These are phyloP conservation scores for Melastoma candidum DNA, from an alignment of 441 rosid species.

Conservation along the genomic window DNA sequence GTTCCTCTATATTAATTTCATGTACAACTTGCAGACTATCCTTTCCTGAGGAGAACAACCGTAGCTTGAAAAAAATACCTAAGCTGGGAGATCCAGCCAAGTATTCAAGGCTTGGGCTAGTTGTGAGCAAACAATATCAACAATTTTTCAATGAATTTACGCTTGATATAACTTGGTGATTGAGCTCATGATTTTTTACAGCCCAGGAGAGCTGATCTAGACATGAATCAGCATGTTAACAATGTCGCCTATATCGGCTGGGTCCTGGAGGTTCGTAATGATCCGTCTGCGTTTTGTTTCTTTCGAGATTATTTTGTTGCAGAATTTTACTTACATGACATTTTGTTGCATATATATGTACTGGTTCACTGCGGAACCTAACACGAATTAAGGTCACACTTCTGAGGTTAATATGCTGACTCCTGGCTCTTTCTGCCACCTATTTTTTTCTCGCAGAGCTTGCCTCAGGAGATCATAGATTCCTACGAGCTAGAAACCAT, in stretches of 20 bases:
- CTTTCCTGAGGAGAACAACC: conserved; percentile 72
- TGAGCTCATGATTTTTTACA: conserved; percentile 22
- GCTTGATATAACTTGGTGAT: conserved; percentile 5
- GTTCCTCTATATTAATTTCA: conserved; percentile 5
- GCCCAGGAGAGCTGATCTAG: conserved; percentile 95
- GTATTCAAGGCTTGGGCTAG: conserved; percentile 67
- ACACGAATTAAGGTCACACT: no score
- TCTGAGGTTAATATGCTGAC: not conserved
- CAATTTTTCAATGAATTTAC: not conserved
- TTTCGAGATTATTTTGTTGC: no score
- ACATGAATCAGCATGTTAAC: conserved; percentile 97
- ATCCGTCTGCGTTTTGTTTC: no score
- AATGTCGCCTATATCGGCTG: conserved; percentile 90
- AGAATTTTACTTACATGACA: no score
- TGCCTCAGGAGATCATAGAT: conserved; percentile 81
- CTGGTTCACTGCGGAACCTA: no score
- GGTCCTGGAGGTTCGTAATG: conserved; percentile 76
- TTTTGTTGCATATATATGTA: no score
- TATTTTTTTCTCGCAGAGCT: conserved; percentile 44
- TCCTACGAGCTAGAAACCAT: conserved; percentile 83
- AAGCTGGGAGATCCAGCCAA: conserved; percentile 74
- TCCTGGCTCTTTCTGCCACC: not conserved
- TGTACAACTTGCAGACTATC: conserved; percentile 45
- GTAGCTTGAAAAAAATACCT: conserved; percentile 62
- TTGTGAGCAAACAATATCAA: conserved; percentile 28